phyloP scores from a whole-genome alignment of 164 flowering plant species.

The Aristolochia contorta region DNA sequence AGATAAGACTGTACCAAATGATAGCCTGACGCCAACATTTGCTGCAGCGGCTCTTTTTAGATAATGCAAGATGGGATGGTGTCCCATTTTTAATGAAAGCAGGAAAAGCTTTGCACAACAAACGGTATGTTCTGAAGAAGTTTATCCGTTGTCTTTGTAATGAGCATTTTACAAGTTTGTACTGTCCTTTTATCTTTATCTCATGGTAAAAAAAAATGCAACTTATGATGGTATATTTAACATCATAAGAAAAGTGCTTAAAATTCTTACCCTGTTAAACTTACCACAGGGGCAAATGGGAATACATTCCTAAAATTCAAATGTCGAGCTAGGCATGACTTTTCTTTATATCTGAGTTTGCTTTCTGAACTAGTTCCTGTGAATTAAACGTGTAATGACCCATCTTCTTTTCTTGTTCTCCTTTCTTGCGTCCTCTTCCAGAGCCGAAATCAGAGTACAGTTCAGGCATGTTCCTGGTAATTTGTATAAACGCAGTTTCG shows the following conservation, averaged over 20 bases:
- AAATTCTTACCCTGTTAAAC: no score
- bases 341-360: no score
- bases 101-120: conserved; percentile 82
- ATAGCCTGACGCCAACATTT: conserved; percentile 86
- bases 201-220: background rate
- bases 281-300: no score
- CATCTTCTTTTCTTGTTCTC: no score
- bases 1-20: conserved; percentile 78
- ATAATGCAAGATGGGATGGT: conserved; percentile 98
- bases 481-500: conserved; percentile 59
- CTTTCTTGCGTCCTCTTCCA: conserved; percentile 13
- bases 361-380: no score
- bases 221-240: background rate
- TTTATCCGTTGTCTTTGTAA: no score
- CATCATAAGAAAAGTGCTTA: no score
- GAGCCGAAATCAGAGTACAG: conserved; percentile 92
- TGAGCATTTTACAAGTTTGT: no score
- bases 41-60: conserved; percentile 94
- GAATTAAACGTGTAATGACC: no score
- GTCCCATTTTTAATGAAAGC: conserved; percentile 97
- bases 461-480: conserved; percentile 95
- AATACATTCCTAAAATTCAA: no score
- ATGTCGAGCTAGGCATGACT: no score
- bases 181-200: conserved; percentile 7
- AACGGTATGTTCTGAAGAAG: conserved; percentile 35